phyloP scores from a whole-genome alignment of 352 stramenopile genomes.

The Globisporangium sylvaticum region DNA sequence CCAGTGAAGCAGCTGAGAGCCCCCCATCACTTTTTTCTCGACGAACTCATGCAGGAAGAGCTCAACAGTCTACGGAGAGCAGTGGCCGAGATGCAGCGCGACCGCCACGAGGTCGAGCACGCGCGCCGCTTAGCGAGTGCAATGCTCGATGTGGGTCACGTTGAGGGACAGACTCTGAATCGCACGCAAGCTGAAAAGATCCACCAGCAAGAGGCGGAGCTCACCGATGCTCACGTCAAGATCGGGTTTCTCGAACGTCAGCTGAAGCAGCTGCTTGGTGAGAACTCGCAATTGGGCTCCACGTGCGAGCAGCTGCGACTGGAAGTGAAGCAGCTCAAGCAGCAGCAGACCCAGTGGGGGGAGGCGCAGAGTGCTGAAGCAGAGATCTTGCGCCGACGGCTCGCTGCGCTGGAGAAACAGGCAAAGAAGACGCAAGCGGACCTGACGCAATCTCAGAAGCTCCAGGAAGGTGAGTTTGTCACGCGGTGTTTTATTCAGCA shows the following conservation, averaged over 20 bases:
- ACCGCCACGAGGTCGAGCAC: conserved; percentile 31
- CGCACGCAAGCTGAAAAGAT: conserved; percentile 30
- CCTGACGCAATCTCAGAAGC: conserved; percentile 18
- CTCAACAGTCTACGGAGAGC: conserved; percentile 38
- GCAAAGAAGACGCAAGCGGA: conserved; percentile 27
- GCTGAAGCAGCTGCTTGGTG: conserved; percentile 19
- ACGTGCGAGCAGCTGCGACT: conserved; percentile 9
- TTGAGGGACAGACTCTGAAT: conserved; percentile 16
- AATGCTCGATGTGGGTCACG: conserved; percentile 20
- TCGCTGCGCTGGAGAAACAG: conserved; percentile 26
- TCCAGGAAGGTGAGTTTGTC: conserved; percentile 15
- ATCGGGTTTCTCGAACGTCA: conserved; percentile 23
- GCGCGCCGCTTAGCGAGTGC: conserved; percentile 17
- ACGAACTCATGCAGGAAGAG: conserved; percentile 49
- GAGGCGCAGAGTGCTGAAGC: conserved; percentile 38
- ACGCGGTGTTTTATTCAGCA: neutral
- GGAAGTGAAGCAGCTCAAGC: conserved; percentile 22
- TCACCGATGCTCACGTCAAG: conserved; percentile 17
- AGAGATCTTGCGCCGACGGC: conserved; percentile 49
- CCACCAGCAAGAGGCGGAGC: conserved; percentile 27
- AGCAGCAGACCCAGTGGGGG: conserved; percentile 15
- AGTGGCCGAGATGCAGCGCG: conserved; percentile 35
- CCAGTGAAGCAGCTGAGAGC: neutral
- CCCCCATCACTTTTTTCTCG: neutral
- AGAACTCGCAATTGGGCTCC: conserved; percentile 10